Conservation (phyloP, 2,329 filamentous ascomycete genomes). For the Davidsoniella australis region DNA sequence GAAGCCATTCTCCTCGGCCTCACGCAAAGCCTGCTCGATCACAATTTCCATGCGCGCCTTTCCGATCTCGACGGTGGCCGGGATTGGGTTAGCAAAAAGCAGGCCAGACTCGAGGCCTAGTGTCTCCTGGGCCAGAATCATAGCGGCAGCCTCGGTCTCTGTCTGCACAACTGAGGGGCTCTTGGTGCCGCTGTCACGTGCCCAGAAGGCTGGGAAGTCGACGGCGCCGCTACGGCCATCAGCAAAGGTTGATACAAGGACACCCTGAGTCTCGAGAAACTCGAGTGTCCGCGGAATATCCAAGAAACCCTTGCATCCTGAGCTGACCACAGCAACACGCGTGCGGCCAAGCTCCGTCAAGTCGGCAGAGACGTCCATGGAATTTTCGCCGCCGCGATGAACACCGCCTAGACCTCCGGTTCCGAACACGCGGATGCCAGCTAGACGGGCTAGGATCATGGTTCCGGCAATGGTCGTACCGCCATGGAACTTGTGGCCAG, state of each 20-base stretch:
- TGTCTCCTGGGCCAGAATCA: slow-evolving; percentile 62
- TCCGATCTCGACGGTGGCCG: slow-evolving; percentile 50
- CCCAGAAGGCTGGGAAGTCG: slow-evolving; percentile 88
- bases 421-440: slow-evolving; percentile 82
- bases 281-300: slow-evolving; percentile 85
- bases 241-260: slow-evolving; percentile 75
- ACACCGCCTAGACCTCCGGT: slow-evolving; percentile 91
- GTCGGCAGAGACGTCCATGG: slow-evolving; percentile 90
- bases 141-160: slow-evolving; percentile 73
- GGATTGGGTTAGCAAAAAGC: slow-evolving; percentile 79
- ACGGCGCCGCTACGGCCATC: slow-evolving; percentile 54
- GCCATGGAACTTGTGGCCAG: slow-evolving; percentile 56
- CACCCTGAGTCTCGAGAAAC: slow-evolving; percentile 53
- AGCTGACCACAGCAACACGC: slow-evolving; percentile 71
- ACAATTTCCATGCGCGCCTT: slow-evolving; percentile 51
- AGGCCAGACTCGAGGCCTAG: slow-evolving; percentile 63
- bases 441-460: slow-evolving; percentile 72
- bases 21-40: slow-evolving; percentile 49
- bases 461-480: slow-evolving; percentile 90
- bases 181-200: slow-evolving; percentile 64
- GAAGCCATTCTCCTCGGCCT: slow-evolving; percentile 46
- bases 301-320: slow-evolving; percentile 89
- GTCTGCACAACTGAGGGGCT: slow-evolving; percentile 61
- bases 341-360: slow-evolving; percentile 85
- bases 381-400: slow-evolving; percentile 69